Base-by-base conservation (phyloP, 2,329 filamentous ascomycete genomes). In the Paraphaeosphaeria sporulosa region DNA sequence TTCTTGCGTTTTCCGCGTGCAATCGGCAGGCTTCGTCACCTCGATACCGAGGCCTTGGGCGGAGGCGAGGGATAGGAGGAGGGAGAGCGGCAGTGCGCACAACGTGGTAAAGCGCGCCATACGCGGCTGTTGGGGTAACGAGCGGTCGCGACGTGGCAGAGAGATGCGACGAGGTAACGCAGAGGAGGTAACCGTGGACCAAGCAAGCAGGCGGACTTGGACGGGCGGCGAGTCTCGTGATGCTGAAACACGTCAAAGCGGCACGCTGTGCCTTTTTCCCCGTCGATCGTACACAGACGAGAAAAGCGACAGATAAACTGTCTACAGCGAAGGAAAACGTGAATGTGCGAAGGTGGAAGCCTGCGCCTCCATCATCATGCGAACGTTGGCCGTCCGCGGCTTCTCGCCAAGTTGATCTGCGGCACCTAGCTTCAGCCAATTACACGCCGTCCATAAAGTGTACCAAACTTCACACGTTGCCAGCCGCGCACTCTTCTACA, bases 1-100 rank as follows among this genome's bases (percentile, higher is more conserved):
- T n/a, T 69, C 70, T 23, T 76, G 67, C 17, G 81, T 79, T 15
- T 81, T 81, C 57, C 82, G 79, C 42, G 71, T 72, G 72, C 83
- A 85, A 21, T 73, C 68, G 10, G 76, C 78, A 1, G 76, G 63
- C 49, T 75, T 74, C 19, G 78, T 81, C 64, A 78, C 74, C 64
- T 83, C 76, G 71, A 84, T 80, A 50, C 68, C 67, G 55, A 82
- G 70, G 5, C 57, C 60, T 43, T 73, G 67, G 13, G 72, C 71
- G 40, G 59, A 53, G n/a, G 62, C 64, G 52, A 70, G 46, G 53
- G 70, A 60, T 25, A 56, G 36, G 49, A 75, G 60, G 30, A 68
- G 63, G 38, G 66, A 63, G 42, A 72, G 57, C 46, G 68, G 62
- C 27, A 73, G 67, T 36, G 64, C 64, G 62, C 64, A 55, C 48